Percentiles rank a stretch among this genome's conserved stretches.
Evolutionary conservation across 1,284 basidiomycete genomes (phyloP).

Genomic region (Sporisorium exsertum): DNA sequence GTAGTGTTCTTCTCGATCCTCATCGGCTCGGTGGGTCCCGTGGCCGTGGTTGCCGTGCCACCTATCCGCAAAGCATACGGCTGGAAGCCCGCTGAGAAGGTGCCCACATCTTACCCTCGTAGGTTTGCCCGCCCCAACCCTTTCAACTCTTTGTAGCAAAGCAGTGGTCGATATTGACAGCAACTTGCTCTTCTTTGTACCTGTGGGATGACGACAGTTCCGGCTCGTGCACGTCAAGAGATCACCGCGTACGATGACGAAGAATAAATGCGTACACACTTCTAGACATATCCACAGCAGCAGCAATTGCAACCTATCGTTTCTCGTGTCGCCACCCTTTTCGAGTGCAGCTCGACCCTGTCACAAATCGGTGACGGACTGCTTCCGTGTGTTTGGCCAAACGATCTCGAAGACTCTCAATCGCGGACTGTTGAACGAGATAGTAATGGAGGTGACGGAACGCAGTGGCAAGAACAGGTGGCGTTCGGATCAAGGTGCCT

Average conservation of each 20-base stretch:
- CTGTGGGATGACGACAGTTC: slow-evolving; percentile 39
- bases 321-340: not conserved
- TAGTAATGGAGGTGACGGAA: too few species aligned
- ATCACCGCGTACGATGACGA: slow-evolving; percentile 64
- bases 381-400: too few species aligned
- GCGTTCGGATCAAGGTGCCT: too few species aligned
- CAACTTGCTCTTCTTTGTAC: not conserved
- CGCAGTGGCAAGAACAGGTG: too few species aligned
- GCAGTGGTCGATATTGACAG: too few species aligned
- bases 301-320: slow-evolving; percentile 13
- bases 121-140: too few species aligned
- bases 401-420: too few species aligned
- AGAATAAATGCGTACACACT: slow-evolving; percentile 14
- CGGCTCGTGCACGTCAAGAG: slow-evolving; percentile 56
- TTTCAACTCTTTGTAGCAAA: too few species aligned
- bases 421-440: too few species aligned
- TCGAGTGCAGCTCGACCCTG: too few species aligned
- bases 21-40: slow-evolving; percentile 77
- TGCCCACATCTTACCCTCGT: slow-evolving; percentile 89
- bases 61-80: slow-evolving; percentile 80
- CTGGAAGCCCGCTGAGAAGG: slow-evolving; percentile 78
- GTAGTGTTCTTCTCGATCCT: slow-evolving; percentile 89
- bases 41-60: slow-evolving; percentile 81
- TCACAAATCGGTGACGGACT: too few species aligned
- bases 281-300: not conserved